Percentiles rank a stretch among this genome's conserved stretches.
Conservation (phyloP, 306 rosid genomes). For the Macrotyloma uniflorum region DNA sequence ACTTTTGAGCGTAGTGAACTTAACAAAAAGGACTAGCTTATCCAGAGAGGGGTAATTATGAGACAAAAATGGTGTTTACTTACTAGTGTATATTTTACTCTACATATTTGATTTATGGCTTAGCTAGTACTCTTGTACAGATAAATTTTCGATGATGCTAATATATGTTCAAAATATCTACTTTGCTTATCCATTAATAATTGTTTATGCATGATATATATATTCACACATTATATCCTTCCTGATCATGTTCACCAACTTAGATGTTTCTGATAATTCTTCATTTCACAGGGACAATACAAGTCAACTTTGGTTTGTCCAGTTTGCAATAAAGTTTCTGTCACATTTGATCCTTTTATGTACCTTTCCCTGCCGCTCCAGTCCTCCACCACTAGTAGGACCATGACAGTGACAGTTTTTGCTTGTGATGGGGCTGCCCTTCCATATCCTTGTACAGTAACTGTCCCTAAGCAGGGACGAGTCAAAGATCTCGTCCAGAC, state of each 20-base stretch:
- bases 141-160: conserved; percentile 3
- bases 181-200: conserved; percentile 10
- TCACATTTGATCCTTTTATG: conserved; percentile 99
- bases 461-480: conserved; percentile 96
- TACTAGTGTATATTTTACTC: not conserved
- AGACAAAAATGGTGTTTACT: not conserved
- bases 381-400: conserved; percentile 68
- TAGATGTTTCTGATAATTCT: conserved; percentile 39
- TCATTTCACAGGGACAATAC: conserved; percentile 83
- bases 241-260: conserved; percentile 35
- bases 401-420: conserved; percentile 82
- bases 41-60: not conserved
- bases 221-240: conserved; percentile 20
- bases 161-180: conserved; percentile 27
- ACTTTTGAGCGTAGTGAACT: not conserved
- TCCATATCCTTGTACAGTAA: conserved; percentile 77
- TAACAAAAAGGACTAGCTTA: conserved; percentile 8
- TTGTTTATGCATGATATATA: conserved; percentile 21
- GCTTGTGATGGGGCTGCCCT: conserved; percentile 72
- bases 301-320: conserved; percentile 99
- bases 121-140: not conserved
- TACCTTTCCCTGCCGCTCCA: conserved; percentile 97
- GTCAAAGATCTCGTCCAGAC: conserved; percentile 94
- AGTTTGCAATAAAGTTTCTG: conserved; percentile 94
- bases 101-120: conserved; percentile 24